Evolutionary conservation across 164 flowering plant species (phyloP).

Genomic region (Litsea cubeba): DNA sequence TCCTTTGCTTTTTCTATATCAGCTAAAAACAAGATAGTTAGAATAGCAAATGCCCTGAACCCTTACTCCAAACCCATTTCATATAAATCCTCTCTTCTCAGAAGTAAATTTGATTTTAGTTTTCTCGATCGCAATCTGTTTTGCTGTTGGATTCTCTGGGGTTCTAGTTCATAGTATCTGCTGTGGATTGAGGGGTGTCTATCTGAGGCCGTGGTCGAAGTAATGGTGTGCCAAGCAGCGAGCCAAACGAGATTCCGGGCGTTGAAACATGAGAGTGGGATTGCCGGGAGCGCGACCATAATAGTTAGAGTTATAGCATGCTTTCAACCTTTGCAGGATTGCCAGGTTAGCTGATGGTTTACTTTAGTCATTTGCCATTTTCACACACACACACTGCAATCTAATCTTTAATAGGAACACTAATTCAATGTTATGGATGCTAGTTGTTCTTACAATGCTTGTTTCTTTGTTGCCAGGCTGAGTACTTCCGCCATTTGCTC

Average conservation of each 20-base stretch:
- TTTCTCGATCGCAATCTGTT: neutral
- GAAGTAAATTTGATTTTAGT: neutral
- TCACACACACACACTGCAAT: no score
- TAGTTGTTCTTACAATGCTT: neutral
- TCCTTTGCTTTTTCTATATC: slow-evolving; percentile 60
- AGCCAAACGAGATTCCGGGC: slow-evolving; percentile 89
- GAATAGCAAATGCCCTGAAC: no score
- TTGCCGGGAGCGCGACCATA: slow-evolving; percentile 77
- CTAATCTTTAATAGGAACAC: no score
- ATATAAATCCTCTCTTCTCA: neutral
- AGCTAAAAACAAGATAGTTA: slow-evolving; percentile 31
- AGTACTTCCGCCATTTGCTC: slow-evolving; percentile 88
- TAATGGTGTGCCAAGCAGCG: slow-evolving; percentile 99
- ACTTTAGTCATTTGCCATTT: neutral
- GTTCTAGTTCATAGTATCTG: neutral
- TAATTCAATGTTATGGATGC: neutral
- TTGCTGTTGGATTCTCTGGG: neutral
- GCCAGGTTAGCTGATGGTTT: slow-evolving; percentile 60
- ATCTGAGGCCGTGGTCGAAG: slow-evolving; percentile 31
- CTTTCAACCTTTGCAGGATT: slow-evolving; percentile 89
- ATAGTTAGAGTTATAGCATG: slow-evolving; percentile 93
- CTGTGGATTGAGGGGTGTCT: slow-evolving; percentile 12
- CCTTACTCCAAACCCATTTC: neutral
- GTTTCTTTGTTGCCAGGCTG: slow-evolving; percentile 56
- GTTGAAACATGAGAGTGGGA: slow-evolving; percentile 85